A percentile compares a stretch with the other conserved stretches of the same genome.
Conservation (phyloP, 345 rosid genomes). For the Camelina neglecta region DNA sequence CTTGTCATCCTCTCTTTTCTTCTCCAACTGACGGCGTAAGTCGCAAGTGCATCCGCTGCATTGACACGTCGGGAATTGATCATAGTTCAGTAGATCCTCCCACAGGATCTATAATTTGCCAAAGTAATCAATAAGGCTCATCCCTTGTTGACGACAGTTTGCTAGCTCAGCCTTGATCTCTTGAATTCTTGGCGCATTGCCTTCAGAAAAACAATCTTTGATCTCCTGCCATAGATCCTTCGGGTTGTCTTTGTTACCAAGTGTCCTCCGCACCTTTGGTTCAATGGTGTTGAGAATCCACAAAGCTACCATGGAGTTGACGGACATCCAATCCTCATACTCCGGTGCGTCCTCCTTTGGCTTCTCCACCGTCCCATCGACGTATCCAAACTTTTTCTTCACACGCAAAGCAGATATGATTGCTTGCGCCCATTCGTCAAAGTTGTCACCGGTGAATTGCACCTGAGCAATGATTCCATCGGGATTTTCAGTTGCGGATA, state of each 20-base stretch:
- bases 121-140: too few species aligned
- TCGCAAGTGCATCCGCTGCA: too few species aligned
- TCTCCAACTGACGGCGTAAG: too few species aligned
- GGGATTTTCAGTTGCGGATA: background rate
- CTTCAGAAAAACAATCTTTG: background rate
- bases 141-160: background rate
- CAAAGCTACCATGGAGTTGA: background rate
- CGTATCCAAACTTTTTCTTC: background rate
- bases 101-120: too few species aligned
- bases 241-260: background rate
- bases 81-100: too few species aligned
- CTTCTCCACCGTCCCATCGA: background rate
- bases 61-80: too few species aligned
- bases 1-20: too few species aligned
- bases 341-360: accelerated
- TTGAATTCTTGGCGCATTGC: background rate
- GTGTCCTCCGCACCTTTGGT: too few species aligned
- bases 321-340: background rate
- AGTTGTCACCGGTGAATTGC: background rate
- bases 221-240: background rate
- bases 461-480: background rate
- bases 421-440: background rate
- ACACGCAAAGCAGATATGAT: background rate
- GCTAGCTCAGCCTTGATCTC: background rate
- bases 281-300: background rate